Percentiles rank a stretch among this genome's conserved stretches.
These are phyloP conservation scores for Spinellus fusiger DNA, from an alignment of 192 early-diverging fungal species.

Conservation along the genomic window DNA sequence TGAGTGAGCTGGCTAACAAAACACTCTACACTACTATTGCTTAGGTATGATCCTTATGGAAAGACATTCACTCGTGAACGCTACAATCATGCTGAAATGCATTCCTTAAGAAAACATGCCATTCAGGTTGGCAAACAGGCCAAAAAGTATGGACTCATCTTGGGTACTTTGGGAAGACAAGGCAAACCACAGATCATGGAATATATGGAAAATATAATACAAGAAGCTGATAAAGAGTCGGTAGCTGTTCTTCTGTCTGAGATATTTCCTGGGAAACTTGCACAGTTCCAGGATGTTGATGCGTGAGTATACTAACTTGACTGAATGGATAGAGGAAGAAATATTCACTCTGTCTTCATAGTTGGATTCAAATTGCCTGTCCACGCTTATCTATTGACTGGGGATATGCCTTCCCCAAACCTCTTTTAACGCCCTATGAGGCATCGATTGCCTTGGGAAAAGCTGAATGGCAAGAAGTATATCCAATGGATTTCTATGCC, in stretches of 20 bases:
- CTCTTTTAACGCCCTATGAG: constrained; percentile 93
- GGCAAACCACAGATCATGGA: constrained; percentile 90
- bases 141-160: constrained; percentile 81
- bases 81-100: constrained; percentile 94
- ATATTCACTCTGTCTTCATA: constrained; percentile 22
- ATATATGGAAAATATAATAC: constrained; percentile 60
- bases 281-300: constrained; percentile 79
- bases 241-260: constrained; percentile 84
- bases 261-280: constrained; percentile 91
- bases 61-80: constrained; percentile 88
- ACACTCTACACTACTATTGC: neutral
- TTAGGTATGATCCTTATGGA: constrained; percentile 86
- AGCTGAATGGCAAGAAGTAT: constrained; percentile 74
- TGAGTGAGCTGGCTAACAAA: neutral
- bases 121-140: constrained; percentile 69
- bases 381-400: constrained; percentile 97
- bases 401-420: constrained; percentile 93
- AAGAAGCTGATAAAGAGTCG: constrained; percentile 53
- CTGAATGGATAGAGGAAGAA: neutral
- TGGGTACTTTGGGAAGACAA: constrained; percentile 95
- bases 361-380: constrained; percentile 94
- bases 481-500: constrained; percentile 99
- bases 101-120: constrained; percentile 76
- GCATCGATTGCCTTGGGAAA: constrained; percentile 80
- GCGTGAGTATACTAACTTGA: constrained; percentile 38